Evolutionary conservation across 768 basidiomycete genomes (phyloP).

Genomic region (Lactarius deliciosus): DNA sequence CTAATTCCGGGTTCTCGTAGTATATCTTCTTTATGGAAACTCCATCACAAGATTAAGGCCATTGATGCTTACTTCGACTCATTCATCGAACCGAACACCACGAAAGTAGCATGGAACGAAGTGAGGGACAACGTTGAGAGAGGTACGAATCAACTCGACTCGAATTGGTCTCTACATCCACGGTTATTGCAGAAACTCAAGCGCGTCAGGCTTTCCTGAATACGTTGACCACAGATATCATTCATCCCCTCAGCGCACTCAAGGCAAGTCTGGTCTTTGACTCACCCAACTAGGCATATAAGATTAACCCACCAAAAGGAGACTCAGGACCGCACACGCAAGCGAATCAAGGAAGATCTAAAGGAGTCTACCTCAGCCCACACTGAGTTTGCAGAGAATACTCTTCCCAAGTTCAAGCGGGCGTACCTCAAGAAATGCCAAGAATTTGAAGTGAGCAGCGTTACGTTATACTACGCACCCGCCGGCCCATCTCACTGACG

Average conservation of each 20-base stretch:
- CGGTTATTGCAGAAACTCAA: conserved; percentile 61
- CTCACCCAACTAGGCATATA: background rate
- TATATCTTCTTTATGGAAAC: conserved; percentile 67
- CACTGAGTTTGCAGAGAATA: conserved; percentile 74
- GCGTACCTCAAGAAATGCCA: conserved; percentile 81
- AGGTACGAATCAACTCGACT: conserved; percentile 42
- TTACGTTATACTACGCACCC: background rate
- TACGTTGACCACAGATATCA: conserved; percentile 70
- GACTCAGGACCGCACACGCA: conserved; percentile 87
- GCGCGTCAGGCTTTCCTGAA: conserved; percentile 75
- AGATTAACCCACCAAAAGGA: conserved; percentile 49
- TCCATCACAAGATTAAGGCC: conserved; percentile 70
- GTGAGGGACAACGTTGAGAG: conserved; percentile 83
- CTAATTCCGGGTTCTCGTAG: conserved; percentile 39
- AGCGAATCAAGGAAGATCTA: conserved; percentile 87
- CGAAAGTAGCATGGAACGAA: conserved; percentile 78
- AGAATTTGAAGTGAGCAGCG: conserved; percentile 69
- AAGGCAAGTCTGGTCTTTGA: conserved; percentile 47
- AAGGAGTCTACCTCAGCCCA: conserved; percentile 77
- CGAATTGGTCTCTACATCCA: conserved; percentile 1
- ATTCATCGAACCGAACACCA: conserved; percentile 59
- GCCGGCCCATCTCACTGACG: conserved; percentile 4
- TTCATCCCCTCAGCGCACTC: conserved; percentile 62
- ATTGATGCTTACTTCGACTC: conserved; percentile 75
- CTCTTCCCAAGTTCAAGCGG: conserved; percentile 78